These are phyloP conservation scores for Cutaneotrichosporon arboriforme DNA, from an alignment of 1,284 basidiomycete genomes.

Conservation along the genomic window DNA sequence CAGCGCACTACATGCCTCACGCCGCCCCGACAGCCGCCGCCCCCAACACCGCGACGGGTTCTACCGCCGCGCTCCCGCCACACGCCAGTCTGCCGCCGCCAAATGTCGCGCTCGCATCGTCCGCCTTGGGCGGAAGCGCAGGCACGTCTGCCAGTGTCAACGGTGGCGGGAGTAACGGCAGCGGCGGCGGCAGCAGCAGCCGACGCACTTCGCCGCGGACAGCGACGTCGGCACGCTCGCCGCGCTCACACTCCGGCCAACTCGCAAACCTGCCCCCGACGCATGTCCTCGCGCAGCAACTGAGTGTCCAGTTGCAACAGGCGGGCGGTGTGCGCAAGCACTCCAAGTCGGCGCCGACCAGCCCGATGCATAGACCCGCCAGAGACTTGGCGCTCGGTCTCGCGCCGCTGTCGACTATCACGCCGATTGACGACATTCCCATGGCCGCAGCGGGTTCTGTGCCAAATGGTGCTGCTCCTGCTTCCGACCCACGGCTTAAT, in stretches of 20 bases:
- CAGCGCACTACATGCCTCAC: not conserved
- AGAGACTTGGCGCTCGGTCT: constrained; percentile 2
- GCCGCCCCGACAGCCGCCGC: not conserved
- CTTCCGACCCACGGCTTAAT: too few species aligned
- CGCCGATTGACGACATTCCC: constrained; percentile 10
- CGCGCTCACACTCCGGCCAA: not conserved
- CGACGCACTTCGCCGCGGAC: not conserved
- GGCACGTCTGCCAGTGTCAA: too few species aligned
- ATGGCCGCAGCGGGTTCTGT: too few species aligned
- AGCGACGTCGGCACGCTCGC: not conserved
- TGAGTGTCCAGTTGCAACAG: not conserved
- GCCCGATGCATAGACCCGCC: constrained; percentile 4
- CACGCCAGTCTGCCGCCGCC: too few species aligned
- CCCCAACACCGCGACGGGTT: not conserved
- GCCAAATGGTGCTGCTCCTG: too few species aligned
- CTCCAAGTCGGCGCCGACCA: constrained; percentile 13
- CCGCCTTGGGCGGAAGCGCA: too few species aligned
- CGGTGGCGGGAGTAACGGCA: too few species aligned
- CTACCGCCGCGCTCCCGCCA: not conserved
- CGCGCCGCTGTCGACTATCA: constrained; percentile 12
- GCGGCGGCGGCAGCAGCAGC: not conserved
- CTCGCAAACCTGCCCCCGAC: not conserved
- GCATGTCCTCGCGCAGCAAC: constrained; percentile 1
- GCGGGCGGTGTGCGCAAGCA: not conserved
- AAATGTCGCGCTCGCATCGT: too few species aligned